These are phyloP conservation scores for Jasminum sambac DNA, from an alignment of 257 asterid genomes.

Conservation along the genomic window DNA sequence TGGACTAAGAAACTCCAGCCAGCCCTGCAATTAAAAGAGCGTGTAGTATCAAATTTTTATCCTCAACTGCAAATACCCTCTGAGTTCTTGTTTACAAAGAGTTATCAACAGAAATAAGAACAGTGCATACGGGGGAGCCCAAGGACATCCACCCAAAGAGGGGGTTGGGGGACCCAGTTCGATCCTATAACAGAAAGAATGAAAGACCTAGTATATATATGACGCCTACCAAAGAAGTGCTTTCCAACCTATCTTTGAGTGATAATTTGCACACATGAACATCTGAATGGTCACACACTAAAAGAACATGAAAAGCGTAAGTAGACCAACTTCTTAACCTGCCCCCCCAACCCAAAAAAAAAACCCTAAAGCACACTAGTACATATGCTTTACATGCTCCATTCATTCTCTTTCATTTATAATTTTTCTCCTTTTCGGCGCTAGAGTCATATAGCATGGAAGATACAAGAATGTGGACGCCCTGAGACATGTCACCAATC, in stretches of 20 bases:
- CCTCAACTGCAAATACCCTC: not conserved
- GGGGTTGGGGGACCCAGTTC: no score
- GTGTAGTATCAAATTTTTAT: not conserved
- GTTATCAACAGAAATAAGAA: not conserved
- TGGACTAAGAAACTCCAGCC: not conserved
- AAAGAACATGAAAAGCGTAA: not conserved
- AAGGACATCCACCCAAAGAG: not conserved
- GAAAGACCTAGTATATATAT: no score
- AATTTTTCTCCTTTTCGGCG: slow-evolving; percentile 5
- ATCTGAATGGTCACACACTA: not conserved
- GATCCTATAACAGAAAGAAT: no score
- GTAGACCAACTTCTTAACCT: not conserved
- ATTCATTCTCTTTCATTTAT: slow-evolving; percentile 8
- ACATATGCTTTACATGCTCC: not conserved
- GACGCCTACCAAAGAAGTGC: not conserved
- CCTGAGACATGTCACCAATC: not conserved
- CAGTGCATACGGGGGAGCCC: not conserved
- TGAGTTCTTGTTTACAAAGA: slow-evolving; percentile 1
- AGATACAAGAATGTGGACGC: not conserved
- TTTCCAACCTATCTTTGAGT: not conserved
- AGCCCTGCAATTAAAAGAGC: not conserved
- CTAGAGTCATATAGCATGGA: slow-evolving; percentile 2
- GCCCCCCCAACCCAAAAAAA: not conserved
- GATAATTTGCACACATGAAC: not conserved
- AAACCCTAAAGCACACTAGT: not conserved